A percentile compares a stretch with the other conserved stretches of the same genome.
Evolutionary conservation across 2,329 filamentous ascomycete genomes (phyloP).

Genomic region (Hymenoscyphus infarciens): DNA sequence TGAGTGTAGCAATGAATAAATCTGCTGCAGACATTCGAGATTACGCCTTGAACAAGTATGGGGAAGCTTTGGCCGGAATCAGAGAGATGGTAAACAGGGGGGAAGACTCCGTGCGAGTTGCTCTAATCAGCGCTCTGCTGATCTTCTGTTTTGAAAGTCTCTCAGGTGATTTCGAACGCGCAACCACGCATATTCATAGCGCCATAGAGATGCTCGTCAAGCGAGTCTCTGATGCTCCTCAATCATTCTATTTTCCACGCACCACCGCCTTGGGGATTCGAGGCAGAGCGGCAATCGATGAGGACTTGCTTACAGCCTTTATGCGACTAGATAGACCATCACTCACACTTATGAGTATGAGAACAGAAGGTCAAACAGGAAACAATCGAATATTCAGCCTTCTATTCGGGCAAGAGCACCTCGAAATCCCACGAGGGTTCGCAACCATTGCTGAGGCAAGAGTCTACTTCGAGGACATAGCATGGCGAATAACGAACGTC

Average conservation of each 20-base stretch:
- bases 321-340: constrained; percentile 20
- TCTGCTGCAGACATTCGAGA: constrained; percentile 17
- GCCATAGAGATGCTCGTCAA: constrained; percentile 23
- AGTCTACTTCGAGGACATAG: constrained; percentile 15
- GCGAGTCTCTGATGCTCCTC: constrained; percentile 8
- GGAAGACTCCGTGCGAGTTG: constrained; percentile 20
- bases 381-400: constrained; percentile 15
- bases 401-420: constrained; percentile 11
- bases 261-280: constrained; percentile 13
- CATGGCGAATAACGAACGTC: constrained; percentile 10
- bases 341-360: constrained; percentile 17
- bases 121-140: constrained; percentile 26
- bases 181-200: constrained; percentile 21
- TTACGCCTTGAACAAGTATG: constrained; percentile 24
- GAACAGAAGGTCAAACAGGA: constrained; percentile 4
- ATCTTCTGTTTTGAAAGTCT: constrained; percentile 30
- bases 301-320: constrained; percentile 24
- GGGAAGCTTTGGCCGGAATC: constrained; percentile 22
- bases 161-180: constrained; percentile 21
- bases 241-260: constrained; percentile 14
- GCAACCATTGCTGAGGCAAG: constrained; percentile 14
- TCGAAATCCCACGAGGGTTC: constrained; percentile 14
- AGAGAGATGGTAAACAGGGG: constrained; percentile 16
- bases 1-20: constrained; percentile 16
- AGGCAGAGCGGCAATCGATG: constrained; percentile 16